These are phyloP conservation scores for Ceratocystis cubensis DNA, from an alignment of 2,329 filamentous ascomycete species.

Conservation along the genomic window DNA sequence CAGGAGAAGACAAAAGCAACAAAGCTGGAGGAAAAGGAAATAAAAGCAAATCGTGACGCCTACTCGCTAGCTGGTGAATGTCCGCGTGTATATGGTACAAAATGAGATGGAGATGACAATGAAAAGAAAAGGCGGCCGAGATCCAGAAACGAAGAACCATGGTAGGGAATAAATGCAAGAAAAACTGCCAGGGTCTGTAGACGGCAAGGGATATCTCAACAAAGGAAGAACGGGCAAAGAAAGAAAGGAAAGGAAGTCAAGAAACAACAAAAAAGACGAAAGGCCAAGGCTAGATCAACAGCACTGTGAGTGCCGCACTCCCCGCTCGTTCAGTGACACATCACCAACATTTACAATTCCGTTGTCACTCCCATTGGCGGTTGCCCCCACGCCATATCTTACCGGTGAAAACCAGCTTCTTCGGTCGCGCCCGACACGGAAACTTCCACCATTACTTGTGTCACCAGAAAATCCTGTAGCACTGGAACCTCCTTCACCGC, in stretches of 20 bases:
- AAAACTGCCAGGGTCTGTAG: not conserved
- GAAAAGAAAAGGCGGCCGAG: not conserved
- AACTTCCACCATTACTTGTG: slow-evolving; percentile 32
- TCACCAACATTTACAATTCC: slow-evolving; percentile 40
- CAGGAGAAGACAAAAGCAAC: no score
- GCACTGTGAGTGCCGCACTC: slow-evolving; percentile 21
- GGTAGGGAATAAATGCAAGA: not conserved
- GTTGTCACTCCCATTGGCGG: slow-evolving; percentile 31
- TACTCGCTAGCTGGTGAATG: not conserved
- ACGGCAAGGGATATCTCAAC: not conserved
- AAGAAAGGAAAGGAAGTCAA: not conserved
- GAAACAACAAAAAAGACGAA: not conserved
- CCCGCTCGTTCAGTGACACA: slow-evolving; percentile 26
- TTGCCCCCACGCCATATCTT: no score
- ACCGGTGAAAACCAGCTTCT: slow-evolving; percentile 46
- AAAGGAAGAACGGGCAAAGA: slow-evolving; percentile 8
- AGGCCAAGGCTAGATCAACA: slow-evolving; percentile 22
- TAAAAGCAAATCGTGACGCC: no score
- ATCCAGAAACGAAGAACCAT: not conserved
- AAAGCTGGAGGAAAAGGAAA: not conserved
- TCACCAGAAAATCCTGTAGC: slow-evolving; percentile 19
- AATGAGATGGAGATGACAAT: slow-evolving; percentile 10
- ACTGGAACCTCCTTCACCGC: slow-evolving; percentile 37
- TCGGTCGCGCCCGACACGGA: slow-evolving; percentile 45
- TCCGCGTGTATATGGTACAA: not conserved